Evolutionary conservation across 2,329 filamentous ascomycete genomes (phyloP), one percentile per base, ranked within the genome.

Genomic region (Neofusicoccum sp.): DNA sequence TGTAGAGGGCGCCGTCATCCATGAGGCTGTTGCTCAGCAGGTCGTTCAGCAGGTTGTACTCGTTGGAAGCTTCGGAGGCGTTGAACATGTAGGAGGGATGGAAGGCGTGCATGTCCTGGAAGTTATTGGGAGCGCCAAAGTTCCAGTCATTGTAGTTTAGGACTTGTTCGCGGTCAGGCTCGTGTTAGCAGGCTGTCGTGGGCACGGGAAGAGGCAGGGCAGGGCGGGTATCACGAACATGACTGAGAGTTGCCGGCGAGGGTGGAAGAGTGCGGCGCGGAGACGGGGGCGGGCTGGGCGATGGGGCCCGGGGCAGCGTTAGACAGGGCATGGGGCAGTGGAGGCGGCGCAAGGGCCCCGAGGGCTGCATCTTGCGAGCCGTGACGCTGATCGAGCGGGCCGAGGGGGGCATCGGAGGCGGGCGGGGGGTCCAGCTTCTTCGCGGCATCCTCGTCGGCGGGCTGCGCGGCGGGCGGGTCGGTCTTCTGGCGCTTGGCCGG

Each of bases 21-120:
- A 97, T 84, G 60, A 97, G 80, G 72, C 91, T 96, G 67, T 88
- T 96, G 75, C 93, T 95, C 63, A 99, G 84, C 73, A 98, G 98
- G 75, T 99, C 93, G 80, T 96, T 96, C 71, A 99, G 86, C 56
- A 98, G 80, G 73, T 97, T 96, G 75, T 96, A 97, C 80, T 99
- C 95, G 78, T 95, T 95, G 63, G 90, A 93, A 68, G 97, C 90
- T 77, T 99, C 95, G 64, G 92, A 90, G n/a, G 87, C 86, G 73
- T 89, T 89, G 78, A 97, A 96, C 89, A 96, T 93, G 80, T 95
- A 98, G 71, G 90, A 95, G 62, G 91, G 89, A 77, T 97, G 91
- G 71, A 93, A 91, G 73, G 87, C 91, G 78, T 95, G 91, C 88
- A 97, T 95, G 76, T 97, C 92, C 80, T 96, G 89, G 75, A 91